Conservation (phyloP, 345 rosid genomes). For the Citrus mangshanensis region DNA sequence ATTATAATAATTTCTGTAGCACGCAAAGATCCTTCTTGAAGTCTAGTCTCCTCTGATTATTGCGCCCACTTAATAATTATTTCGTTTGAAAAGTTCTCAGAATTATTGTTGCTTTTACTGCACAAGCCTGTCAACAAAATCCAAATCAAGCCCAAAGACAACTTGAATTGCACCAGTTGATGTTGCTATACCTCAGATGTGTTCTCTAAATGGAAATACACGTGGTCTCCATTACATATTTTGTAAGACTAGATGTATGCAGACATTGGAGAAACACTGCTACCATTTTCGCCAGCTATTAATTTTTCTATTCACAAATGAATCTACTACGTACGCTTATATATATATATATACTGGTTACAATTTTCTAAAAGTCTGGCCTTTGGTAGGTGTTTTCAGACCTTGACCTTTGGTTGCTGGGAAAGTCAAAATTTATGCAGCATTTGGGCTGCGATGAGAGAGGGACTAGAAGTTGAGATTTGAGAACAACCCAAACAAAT, state of each 20-base stretch:
- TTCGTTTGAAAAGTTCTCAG: neutral
- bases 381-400: neutral
- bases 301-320: neutral
- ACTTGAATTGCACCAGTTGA: neutral
- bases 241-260: neutral
- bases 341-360: no score
- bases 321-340: no score
- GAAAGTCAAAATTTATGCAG: conserved; percentile 17
- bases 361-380: neutral
- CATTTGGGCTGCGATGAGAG: neutral
- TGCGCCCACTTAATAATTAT: neutral
- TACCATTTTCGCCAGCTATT: neutral
- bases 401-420: conserved; percentile 22
- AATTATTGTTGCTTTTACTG: neutral
- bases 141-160: neutral
- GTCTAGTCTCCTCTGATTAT: neutral
- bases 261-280: conserved; percentile 1
- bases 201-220: conserved; percentile 16
- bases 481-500: neutral
- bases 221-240: conserved; percentile 19
- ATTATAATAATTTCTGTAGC: neutral
- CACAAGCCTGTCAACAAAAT: neutral
- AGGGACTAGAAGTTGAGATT: neutral
- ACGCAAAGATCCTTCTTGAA: neutral
- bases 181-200: neutral